Evolutionary conservation across 352 stramenopile species (phyloP), one percentile per base, ranked within the genome.

Genomic region (Pythium dissimile): DNA sequence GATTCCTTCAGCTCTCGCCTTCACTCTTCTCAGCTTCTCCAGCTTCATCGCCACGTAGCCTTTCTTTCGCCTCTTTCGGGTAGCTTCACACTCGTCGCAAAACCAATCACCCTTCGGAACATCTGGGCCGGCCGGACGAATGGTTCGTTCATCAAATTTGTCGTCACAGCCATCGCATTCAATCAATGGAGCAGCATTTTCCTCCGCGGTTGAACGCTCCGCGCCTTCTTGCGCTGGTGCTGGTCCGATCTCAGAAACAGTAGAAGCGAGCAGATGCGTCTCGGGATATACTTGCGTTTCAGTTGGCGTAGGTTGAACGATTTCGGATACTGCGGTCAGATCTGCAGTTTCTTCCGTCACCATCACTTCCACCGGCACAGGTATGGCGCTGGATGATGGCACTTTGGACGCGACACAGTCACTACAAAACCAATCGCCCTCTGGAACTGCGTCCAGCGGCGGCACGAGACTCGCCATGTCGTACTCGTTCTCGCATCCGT

Each of bases 131-230:
- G 79, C 76, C 15, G 80, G 78, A 45, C 70, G 57, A 35, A 92
- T 67, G 20, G 60, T 54, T 27, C 57, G 54, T 16, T 81, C 59
- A 27, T 89, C 80, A 38, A 81, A 88, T 30, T 89, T 79, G 35
- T 72, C 69, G 42, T 88, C 80, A 38, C 81, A 93, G 0, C 78
- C 75, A 30, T 91, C 79, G 45, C 84, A 92, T 32, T 90, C 69
- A n/a, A 92, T 55, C 20, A 88, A 39, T 1, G 68, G 84, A 26
- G 82, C 62, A 20, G 16, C 23, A 28, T 31, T 28, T 11, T 20
- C 37, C 15, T 23, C 42, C 1, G 1, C 2, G 1, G 23, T 45
- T 20, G 20, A 27, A 32, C 5, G 27, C 30, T 43, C 27, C 21
- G n/a, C 34, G 4, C 6, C 49, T 21, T 12, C 21, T 35, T 34